Evolutionary conservation across 148 eudicot genomes (phyloP).

Genomic region (Amaranthus cruentus): DNA sequence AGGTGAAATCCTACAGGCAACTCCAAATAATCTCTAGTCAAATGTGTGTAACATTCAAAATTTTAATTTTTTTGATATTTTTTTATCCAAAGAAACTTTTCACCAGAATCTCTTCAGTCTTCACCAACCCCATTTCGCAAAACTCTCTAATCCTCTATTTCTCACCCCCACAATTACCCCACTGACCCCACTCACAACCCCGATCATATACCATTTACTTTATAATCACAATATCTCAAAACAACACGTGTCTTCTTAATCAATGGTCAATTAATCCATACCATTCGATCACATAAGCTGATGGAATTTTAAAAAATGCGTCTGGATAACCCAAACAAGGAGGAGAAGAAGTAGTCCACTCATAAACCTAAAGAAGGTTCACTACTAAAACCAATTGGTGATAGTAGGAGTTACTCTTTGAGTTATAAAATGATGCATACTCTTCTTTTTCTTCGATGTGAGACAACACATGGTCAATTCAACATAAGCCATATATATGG

Average conservation of each 20-base stretch:
- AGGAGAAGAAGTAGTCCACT: too few relatives aligned
- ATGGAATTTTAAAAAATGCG: too few relatives aligned
- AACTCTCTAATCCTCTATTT: constrained; percentile 4
- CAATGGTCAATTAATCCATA: neutral
- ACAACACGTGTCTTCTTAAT: constrained; percentile 8
- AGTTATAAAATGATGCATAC: too few relatives aligned
- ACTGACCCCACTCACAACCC: neutral
- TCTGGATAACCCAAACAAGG: too few relatives aligned
- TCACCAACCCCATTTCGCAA: constrained; percentile 15
- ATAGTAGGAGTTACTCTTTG: too few relatives aligned
- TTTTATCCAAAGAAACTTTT: constrained; percentile 15
- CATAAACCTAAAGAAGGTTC: too few relatives aligned
- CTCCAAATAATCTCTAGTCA: constrained; percentile 13
- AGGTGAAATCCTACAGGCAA: constrained; percentile 34
- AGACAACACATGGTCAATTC: too few relatives aligned
- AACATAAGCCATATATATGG: too few relatives aligned
- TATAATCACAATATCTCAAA: too few relatives aligned
- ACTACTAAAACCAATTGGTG: too few relatives aligned
- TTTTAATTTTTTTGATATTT: neutral
- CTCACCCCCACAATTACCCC: constrained; percentile 10
- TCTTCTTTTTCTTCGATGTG: too few relatives aligned
- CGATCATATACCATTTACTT: neutral
- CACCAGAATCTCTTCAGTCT: constrained; percentile 19
- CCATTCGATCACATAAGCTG: neutral
- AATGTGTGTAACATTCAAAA: constrained; percentile 11